Conservation (phyloP, 75 land plant species). For the Adiantum capillusveneris region DNA sequence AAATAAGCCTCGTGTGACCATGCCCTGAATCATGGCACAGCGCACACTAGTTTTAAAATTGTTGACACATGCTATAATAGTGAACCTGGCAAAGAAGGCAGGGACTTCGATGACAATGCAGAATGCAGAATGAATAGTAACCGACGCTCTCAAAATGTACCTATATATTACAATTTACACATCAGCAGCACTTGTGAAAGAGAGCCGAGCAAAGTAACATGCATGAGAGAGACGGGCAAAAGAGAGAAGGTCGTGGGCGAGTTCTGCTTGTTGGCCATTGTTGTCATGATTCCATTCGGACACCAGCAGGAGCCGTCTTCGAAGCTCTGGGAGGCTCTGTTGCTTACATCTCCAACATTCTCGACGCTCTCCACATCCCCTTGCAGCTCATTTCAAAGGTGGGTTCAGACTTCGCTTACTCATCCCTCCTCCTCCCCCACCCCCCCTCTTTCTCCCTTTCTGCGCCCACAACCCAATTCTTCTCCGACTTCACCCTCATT, state of each 20-base stretch:
- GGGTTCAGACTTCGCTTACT: slow-evolving; percentile 70
- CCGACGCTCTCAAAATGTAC: background rate
- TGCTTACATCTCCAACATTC: slow-evolving; percentile 66
- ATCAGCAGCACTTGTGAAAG: background rate
- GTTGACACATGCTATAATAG: too few species aligned
- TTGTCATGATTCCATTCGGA: slow-evolving; percentile 78
- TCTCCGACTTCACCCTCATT: slow-evolving; percentile 49
- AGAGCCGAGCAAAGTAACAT: background rate
- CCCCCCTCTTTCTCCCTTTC: slow-evolving; percentile 9
- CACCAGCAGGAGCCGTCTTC: slow-evolving; percentile 27
- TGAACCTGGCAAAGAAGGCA: too few species aligned
- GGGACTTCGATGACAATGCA: too few species aligned
- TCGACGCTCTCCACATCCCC: slow-evolving; percentile 46
- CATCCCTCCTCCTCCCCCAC: slow-evolving; percentile 6
- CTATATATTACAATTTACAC: background rate
- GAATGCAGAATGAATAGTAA: background rate
- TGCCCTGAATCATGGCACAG: too few species aligned
- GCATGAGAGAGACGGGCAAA: background rate
- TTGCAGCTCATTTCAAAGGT: slow-evolving; percentile 57
- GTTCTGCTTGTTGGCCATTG: slow-evolving; percentile 78
- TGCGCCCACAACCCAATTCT: slow-evolving; percentile 53
- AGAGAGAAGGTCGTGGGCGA: background rate
- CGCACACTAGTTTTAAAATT: too few species aligned
- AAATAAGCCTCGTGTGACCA: too few species aligned
- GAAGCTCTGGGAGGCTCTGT: slow-evolving; percentile 87